Evolutionary conservation across 768 basidiomycete species (phyloP).

Genomic region (Sutorius australiensis): DNA sequence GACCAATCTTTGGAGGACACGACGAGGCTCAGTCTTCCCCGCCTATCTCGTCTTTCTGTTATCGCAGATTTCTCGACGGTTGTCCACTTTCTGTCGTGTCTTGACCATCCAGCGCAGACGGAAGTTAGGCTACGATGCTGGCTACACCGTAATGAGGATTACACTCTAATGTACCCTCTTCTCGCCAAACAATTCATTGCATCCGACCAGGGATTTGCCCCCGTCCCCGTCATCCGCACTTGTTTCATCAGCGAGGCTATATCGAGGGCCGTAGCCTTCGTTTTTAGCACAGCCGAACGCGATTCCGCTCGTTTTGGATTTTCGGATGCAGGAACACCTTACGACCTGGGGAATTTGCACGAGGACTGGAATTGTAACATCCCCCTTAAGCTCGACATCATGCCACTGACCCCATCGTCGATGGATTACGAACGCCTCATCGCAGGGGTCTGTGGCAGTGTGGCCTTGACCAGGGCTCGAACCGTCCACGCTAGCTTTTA

Average conservation of each 20-base stretch:
- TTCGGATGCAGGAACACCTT: conserved; percentile 1
- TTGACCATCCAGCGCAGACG: conserved; percentile 9
- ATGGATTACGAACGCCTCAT: conserved; percentile 12
- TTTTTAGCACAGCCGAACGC: conserved; percentile 13
- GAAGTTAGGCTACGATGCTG: conserved; percentile 16
- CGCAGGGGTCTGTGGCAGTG: conserved; percentile 9
- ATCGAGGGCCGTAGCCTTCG: conserved; percentile 12
- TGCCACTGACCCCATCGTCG: conserved; percentile 1
- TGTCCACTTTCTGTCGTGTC: conserved; percentile 9
- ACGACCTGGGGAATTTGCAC: conserved; percentile 1
- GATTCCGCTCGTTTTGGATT: conserved; percentile 9
- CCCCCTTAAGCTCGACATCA: conserved; percentile 16
- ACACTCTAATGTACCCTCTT: conserved; percentile 11
- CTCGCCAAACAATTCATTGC: conserved; percentile 14
- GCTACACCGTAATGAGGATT: conserved; percentile 1
- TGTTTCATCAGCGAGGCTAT: conserved; percentile 5
- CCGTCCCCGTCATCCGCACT: conserved; percentile 11
- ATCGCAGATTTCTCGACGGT: conserved; percentile 17
- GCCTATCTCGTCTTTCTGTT: conserved; percentile 14
- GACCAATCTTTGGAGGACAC: not conserved
- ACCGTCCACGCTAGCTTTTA: conserved; percentile 7
- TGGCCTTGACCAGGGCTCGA: conserved; percentile 11
- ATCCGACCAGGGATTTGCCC: not conserved
- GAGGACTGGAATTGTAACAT: conserved; percentile 21
- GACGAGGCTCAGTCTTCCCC: conserved; percentile 5